Conservation (phyloP, 2,329 filamentous ascomycete genomes). For the Alternaria sp. region DNA sequence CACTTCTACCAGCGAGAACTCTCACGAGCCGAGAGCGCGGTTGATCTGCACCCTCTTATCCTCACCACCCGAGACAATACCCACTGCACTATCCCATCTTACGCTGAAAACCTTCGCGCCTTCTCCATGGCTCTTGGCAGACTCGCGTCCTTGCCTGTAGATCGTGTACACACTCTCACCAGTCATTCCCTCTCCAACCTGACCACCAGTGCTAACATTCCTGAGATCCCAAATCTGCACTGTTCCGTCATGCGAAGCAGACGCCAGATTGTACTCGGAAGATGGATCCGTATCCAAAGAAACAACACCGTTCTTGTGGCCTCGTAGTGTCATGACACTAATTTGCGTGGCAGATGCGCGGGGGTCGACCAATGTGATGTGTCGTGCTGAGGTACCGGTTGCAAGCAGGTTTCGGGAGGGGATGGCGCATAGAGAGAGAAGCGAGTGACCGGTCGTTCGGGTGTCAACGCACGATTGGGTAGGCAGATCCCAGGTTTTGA, state of each 20-base stretch:
- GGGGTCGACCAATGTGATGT: constrained; percentile 93
- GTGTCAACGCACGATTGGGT: constrained; percentile 81
- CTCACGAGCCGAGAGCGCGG: constrained; percentile 29
- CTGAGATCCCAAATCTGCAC: constrained; percentile 94
- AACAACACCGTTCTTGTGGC: constrained; percentile 78
- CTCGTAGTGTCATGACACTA: constrained; percentile 86
- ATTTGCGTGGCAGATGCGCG: constrained; percentile 77
- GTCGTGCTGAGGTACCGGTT: constrained; percentile 81
- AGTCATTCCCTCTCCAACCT: constrained; percentile 57
- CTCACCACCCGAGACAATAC: constrained; percentile 90
- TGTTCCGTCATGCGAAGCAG: constrained; percentile 89
- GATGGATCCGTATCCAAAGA: constrained; percentile 65
- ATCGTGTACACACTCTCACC: constrained; percentile 80
- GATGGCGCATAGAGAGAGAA: constrained; percentile 80
- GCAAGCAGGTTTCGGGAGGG: constrained; percentile 68
- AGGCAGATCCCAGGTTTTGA: constrained; percentile 89
- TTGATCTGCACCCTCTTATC: constrained; percentile 96
- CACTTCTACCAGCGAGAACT: not conserved
- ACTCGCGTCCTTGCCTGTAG: constrained; percentile 70
- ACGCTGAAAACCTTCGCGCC: constrained; percentile 91
- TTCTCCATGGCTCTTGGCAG: constrained; percentile 69
- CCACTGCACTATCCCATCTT: constrained; percentile 82
- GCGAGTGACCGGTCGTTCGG: constrained; percentile 80
- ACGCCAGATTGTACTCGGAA: constrained; percentile 83
- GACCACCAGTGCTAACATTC: constrained; percentile 65